Base-by-base conservation (phyloP, 805 yeast species). In the Maudiozyma saulgeensis region DNA sequence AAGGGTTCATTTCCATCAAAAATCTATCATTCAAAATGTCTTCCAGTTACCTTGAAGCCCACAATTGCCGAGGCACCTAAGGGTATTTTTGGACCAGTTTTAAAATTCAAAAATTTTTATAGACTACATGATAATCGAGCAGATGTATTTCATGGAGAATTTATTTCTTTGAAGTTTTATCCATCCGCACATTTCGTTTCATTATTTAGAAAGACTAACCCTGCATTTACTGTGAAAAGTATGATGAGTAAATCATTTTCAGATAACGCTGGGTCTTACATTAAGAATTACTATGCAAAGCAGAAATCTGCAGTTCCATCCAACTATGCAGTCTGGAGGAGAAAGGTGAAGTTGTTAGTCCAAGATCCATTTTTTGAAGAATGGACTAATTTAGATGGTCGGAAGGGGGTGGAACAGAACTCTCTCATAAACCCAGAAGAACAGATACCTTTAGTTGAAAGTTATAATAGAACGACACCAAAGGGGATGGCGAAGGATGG, bases 401-500 rank as follows among this genome's bases (percentile, higher is more conserved):
- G 42, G 21, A 45, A 50, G 25, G 62, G 60, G 13, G 56, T 59
- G 4, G 38, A 46, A 15, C 56, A 57, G 12, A 41, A 28, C 13
- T 42, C 18, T 3, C 7, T 11, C 2, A 13, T 34, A n/a, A n/a
- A 12, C 15, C 28, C 19, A 19, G 32, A 23, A 7, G 38, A 6
- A 19, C 18, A 47, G 26, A 15, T 31, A 9, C 34, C 41, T 28
- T 34, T 41, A 16, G 6, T 39, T 18, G 31, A 47, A 13, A 35
- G 18, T 15, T 35, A 35, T 15, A 16, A 35, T n/a, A 35, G 3
- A 18, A 18, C 21, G 15, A 43, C 49, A 2, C 45, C 46, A 25
- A 35, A 28, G 8, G 65, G 65, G 0, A 47, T 56, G 4, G 62
- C 68, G 6, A 65, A 64, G 44, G 68, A 65, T 48, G 70, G 70